A percentile compares a stretch with the other conserved stretches of the same genome.
Conservation (phyloP, 257 asterid species). For the Ophiorrhiza pumila region DNA sequence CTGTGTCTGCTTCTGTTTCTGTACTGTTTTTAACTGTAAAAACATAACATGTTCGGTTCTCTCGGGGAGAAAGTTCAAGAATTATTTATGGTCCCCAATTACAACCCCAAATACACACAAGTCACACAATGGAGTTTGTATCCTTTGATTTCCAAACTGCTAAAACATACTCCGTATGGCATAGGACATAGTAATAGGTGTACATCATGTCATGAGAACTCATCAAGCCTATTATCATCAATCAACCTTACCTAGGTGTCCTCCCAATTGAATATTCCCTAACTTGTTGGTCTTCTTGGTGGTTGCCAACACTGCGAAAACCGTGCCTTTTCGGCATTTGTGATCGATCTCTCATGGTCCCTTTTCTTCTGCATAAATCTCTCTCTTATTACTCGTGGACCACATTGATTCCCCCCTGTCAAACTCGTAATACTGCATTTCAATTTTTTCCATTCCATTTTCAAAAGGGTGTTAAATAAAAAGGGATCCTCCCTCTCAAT, state of each 20-base stretch:
- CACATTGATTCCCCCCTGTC: conserved; percentile 8
- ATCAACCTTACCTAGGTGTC: not conserved
- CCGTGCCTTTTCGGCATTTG: conserved; percentile 13
- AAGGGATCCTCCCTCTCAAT: no score
- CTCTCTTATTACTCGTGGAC: conserved; percentile 6
- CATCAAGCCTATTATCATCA: not conserved
- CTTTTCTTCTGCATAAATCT: not conserved
- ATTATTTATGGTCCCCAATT: conserved; percentile 6
- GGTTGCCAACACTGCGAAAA: not conserved
- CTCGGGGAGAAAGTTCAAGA: not conserved
- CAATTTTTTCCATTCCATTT: not conserved
- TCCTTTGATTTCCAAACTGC: not conserved
- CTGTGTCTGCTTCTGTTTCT: no score
- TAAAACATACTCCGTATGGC: no score
- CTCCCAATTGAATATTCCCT: not conserved
- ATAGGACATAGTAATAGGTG: not conserved
- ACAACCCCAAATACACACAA: not conserved
- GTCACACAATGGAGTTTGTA: not conserved
- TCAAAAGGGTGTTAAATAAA: no score
- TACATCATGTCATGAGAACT: no score
- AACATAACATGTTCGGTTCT: conserved; percentile 10
- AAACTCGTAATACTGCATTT: not conserved
- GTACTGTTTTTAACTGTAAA: no score
- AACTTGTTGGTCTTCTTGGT: not conserved
- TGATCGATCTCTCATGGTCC: conserved; percentile 1